A percentile compares a stretch with the other conserved stretches of the same genome.
Conservation (phyloP, 129 eudicot genomes). For the Apium graveolens region DNA sequence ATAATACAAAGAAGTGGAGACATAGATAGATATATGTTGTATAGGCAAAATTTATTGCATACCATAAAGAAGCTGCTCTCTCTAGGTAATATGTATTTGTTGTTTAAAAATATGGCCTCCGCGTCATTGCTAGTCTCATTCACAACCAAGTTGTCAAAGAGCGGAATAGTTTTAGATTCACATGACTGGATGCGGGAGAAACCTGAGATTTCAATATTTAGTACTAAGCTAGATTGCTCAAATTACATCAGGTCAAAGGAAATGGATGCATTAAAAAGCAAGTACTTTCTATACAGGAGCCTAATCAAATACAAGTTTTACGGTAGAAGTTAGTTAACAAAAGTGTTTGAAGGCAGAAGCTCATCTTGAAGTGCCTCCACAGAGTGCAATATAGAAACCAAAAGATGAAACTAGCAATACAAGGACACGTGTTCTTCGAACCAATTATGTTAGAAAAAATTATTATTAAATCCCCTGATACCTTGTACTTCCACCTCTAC, state of each 20-base stretch:
- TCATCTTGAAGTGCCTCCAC: neutral
- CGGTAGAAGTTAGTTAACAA: neutral
- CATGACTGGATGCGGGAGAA: constrained; percentile 14
- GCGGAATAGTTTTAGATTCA: constrained; percentile 31
- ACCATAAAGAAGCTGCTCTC: constrained; percentile 81
- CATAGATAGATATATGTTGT: neutral
- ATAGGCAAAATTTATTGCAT: neutral
- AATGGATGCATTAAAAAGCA: neutral
- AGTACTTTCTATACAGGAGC: neutral
- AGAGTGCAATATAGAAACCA: neutral
- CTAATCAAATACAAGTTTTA: neutral
- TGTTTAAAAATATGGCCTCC: constrained; percentile 57
- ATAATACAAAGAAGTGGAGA: neutral
- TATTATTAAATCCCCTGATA: neutral
- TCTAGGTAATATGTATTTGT: constrained; percentile 60
- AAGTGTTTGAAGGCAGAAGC: neutral
- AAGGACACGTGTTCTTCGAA: neutral
- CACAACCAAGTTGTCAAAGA: constrained; percentile 51
- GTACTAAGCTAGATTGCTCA: neutral
- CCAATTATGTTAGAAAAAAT: neutral
- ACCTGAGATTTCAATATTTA: constrained; percentile 29
- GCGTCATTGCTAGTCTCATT: constrained; percentile 45
- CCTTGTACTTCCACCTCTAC: neutral
- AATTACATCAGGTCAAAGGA: neutral
- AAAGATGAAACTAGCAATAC: neutral